Evolutionary conservation across 768 basidiomycete species (phyloP), one percentile per base, ranked within the genome.

Genomic region (Termitomyces eurrhizus): DNA sequence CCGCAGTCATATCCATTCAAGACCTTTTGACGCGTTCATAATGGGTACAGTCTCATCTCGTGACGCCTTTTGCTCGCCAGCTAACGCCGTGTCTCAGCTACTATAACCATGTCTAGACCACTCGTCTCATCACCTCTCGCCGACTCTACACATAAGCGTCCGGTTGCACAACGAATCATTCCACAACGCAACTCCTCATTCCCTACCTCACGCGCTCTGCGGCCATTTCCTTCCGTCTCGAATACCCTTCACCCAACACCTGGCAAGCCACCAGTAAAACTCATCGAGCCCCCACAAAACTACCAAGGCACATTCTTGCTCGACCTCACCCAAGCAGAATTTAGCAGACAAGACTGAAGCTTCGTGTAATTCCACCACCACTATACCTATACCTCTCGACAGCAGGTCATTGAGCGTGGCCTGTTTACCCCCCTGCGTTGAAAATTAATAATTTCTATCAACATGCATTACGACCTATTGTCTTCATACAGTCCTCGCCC

Each of bases 261-360:
- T 7, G 71, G 67, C 57, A 73, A 68, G 58, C 82, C 83, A 58
- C 76, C 86, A 7, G 78, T 86, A 18, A 93, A 93, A 69, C 78
- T 93, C 69, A 92, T 94, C 60, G 82, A 91, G 70, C 88, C 90
- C 11, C 90, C 92, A 32, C 80, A 85, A 68, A 85, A 89, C 70
- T 84, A 84, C 73, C 81, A 83, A 70, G 78, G 79, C 52, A 84
- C 83, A 42, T 93, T 92, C 66, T 78, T 88, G 62, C 84, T 94
- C 56, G 82, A 93, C 73, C 80, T 94, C 59, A 92, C 92, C 0
- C 92, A 92, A 70, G 90, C 84, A 8, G 92, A 94, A 71, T 81
- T 94, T 71, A 83, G 89, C 72, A 79, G 90, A 67, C 87, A 86
- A 73, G 77, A 75, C 50, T 77, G 62, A 66, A 52, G 32, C 52